Base-by-base conservation (phyloP, 2,329 filamentous ascomycete species). In the Cordyceps fumosorosea region DNA sequence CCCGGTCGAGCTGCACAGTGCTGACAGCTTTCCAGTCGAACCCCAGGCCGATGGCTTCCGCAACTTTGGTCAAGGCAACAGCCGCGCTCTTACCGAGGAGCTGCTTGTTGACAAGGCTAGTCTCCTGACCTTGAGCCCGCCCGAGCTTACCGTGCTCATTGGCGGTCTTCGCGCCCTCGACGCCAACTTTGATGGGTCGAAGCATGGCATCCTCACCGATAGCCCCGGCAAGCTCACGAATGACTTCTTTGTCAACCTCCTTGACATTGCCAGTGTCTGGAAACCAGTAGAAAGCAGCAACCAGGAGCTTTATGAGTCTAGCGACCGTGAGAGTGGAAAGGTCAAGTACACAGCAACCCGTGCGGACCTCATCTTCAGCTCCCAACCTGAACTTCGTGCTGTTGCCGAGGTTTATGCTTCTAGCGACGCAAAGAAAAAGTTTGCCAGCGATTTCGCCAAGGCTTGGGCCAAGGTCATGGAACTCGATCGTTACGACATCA, bases 171-270 rank as follows among this genome's bases (percentile, higher is more conserved):
- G 89, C 67, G 83, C 80, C 1, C 78, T 93, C 58, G 84, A 85
- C 70, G 78, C 84, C 72, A 93, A 92, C 80, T 90, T 80, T 65
- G 88, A 92, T 67, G 86, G 86, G 42, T 90, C 88, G 0, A 71
- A 78, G 29, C 75, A 84, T 62, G 89, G 89, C 62, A 81, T 92
- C 63, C 80, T 92, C 69, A 93, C 89, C 62, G 79, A 81, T 66
- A 79, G 78, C 6, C 86, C 88, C 0, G 89, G 89, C 47, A 75
- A 84, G 67, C 80, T 93, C 68, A 89, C 85, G 70, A 91, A 90
- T 74, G 89, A 93, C 77, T 93, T 90, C 81, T 93, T 93, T 70
- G 82, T 90, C 74, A 91, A 92, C 77, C 79, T 93, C 1, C 82
- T 93, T 26, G 88, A 91, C 69, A 83, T 81, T 68, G 77, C 75